phyloP scores from a whole-genome alignment of 2,329 filamentous ascomycete species.

The Aspergillus novofumigatus region DNA sequence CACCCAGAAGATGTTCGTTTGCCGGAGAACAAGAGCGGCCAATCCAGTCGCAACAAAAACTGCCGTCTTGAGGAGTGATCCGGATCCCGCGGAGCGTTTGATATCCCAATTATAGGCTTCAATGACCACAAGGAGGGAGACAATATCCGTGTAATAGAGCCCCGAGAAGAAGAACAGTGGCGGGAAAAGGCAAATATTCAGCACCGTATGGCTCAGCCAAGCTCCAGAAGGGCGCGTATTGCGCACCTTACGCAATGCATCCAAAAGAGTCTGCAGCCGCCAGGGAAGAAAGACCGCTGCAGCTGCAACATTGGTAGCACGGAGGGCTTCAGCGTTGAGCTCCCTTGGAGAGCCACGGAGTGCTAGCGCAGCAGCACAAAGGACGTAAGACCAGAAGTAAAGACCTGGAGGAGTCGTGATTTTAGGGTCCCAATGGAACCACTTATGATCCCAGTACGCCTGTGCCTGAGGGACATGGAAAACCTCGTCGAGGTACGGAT shows the following conservation, averaged over 20 bases:
- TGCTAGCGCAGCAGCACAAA: slow-evolving; percentile 20
- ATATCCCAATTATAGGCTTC: slow-evolving; percentile 57
- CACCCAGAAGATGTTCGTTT: slow-evolving; percentile 97
- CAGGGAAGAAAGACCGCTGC: slow-evolving; percentile 40
- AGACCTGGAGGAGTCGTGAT: slow-evolving; percentile 94
- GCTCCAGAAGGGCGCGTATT: slow-evolving; percentile 28
- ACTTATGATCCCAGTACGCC: slow-evolving; percentile 72
- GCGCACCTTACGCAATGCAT: slow-evolving; percentile 38
- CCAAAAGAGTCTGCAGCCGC: slow-evolving; percentile 51
- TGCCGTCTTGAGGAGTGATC: slow-evolving; percentile 22
- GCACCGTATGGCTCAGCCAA: slow-evolving; percentile 45
- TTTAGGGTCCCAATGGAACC: slow-evolving; percentile 85
- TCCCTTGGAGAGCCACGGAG: slow-evolving; percentile 28
- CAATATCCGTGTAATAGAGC: slow-evolving; percentile 90
- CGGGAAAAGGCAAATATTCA: slow-evolving; percentile 83
- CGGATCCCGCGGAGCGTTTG: slow-evolving; percentile 25
- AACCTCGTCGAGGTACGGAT: slow-evolving; percentile 56
- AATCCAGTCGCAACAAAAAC: slow-evolving; percentile 57
- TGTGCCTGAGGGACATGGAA: slow-evolving; percentile 83
- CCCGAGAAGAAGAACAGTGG: slow-evolving; percentile 93
- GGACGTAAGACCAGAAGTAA: slow-evolving; percentile 54
- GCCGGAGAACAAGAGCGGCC: slow-evolving; percentile 69
- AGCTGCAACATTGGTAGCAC: slow-evolving; percentile 36
- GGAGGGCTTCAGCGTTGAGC: slow-evolving; percentile 32
- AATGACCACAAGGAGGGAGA: slow-evolving; percentile 73